Base-by-base conservation (phyloP, 1,139 yeast species). In the Zygosaccharomyces sapae region DNA sequence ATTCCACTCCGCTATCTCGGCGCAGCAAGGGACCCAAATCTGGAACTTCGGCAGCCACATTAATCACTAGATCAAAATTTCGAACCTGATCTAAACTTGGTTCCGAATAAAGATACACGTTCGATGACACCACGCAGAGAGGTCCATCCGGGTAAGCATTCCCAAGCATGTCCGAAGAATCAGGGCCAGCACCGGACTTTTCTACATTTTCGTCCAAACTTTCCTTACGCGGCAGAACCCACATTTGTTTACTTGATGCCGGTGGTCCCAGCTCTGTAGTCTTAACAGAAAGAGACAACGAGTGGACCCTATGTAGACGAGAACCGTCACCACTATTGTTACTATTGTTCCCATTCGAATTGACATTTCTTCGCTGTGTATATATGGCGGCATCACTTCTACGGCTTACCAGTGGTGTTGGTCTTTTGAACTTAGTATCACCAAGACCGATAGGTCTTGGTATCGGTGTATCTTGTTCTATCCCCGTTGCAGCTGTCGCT, bases 101-200 rank as follows among this genome's bases (percentile, higher is more conserved):
- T 57, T 81, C 86, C 1, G 85, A 77, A 56, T 75, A 81, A 10
- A 82, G 70, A 57, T 67, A 82, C 25, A 82, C 65, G 52, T 73
- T 72, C 5, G 80, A 80, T 20, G 73, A 70, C 36, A 74, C 56
- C 0, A 89, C 94, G 58, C 83, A 75, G 12, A 80, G 73, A 0
- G 97, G 96, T 0, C 96, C 96, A 51, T 77, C 61, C 1, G 88
- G 87, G 60, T 89, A 89, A 1, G 88, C 87, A 55, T 79, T 69
- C 6, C 37, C 44, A 16, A 29, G 33, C 4, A 19, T 5, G n/a
- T 18, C 37, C 31, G 31, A 30, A 4, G 34, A 19, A 8, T 7
- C 18, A n/a, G 30, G 30, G 2, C 16, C 27, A 13, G n/a, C 19
- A 9, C 19, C 39, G 13, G 25, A 30, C 31, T 22, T 16, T 6